Conservation (phyloP, 768 basidiomycete genomes). For the Lentinula edodes region DNA sequence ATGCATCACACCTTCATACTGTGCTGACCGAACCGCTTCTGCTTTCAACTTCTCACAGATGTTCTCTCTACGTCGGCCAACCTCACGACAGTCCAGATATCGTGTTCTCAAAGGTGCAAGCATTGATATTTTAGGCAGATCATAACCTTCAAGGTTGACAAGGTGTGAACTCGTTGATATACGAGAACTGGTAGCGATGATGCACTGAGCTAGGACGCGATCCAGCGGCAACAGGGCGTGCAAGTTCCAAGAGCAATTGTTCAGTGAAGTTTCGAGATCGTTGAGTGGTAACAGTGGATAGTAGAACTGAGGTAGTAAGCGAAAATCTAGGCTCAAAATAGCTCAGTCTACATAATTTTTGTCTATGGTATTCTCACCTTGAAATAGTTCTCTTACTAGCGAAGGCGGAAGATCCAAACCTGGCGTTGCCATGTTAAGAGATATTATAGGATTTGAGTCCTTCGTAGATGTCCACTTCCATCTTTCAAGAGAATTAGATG, state of each 20-base stretch:
- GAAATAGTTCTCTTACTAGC: conserved; percentile 4
- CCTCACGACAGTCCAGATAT: background rate
- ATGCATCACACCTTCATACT: background rate
- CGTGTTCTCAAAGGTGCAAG: background rate
- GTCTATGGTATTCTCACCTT: background rate
- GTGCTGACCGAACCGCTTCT: background rate
- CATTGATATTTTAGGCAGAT: background rate
- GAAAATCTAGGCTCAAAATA: background rate
- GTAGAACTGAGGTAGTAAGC: background rate
- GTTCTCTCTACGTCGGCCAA: background rate
- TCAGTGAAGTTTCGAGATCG: background rate
- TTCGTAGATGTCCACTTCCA: background rate
- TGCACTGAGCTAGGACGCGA: conserved; percentile 10
- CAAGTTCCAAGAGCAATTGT: background rate
- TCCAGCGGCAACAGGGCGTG: conserved; percentile 5
- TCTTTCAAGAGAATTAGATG: background rate
- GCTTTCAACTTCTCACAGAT: background rate
- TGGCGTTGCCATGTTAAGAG: background rate
- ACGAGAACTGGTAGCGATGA: conserved; percentile 5
- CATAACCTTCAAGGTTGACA: background rate
- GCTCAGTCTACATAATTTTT: too few relatives aligned
- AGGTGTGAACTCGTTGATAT: conserved; percentile 4
- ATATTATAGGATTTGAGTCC: background rate
- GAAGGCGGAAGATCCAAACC: background rate
- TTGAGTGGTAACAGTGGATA: conserved; percentile 3